Conservation (phyloP, 2,329 filamentous ascomycete species). For the Microsporum audouinii region DNA sequence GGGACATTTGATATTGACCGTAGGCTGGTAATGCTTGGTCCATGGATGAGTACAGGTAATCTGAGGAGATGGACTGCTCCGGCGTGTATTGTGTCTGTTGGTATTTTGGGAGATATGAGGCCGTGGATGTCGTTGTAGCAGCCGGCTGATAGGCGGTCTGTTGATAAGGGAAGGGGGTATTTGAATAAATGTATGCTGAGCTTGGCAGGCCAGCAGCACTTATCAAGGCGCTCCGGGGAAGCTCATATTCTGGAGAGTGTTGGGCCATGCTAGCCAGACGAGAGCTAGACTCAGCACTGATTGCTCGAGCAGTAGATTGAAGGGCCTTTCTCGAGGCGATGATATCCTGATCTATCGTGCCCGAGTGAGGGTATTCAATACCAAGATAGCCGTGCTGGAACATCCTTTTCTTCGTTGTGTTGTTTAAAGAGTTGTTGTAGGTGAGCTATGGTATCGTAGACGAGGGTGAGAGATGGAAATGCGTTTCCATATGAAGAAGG, state of each 20-base stretch:
- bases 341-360: conserved; percentile 2
- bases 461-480: neutral
- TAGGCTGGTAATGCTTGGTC: neutral
- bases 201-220: neutral
- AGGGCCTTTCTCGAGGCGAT: conserved; percentile 5
- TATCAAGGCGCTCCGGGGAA: neutral
- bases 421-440: neutral
- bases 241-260: neutral
- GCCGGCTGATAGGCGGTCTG: neutral
- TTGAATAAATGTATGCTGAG: neutral
- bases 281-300: conserved; percentile 59
- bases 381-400: conserved; percentile 1
- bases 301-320: neutral
- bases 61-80: neutral
- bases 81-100: neutral
- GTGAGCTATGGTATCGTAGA: too few relatives aligned
- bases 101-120: neutral
- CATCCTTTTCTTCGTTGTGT: neutral
- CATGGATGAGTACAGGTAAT: neutral
- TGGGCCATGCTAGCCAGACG: conserved; percentile 24
- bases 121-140: neutral
- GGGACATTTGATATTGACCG: neutral
- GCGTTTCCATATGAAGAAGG: neutral
- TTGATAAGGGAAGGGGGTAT: neutral
- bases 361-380: neutral